Percentiles rank a stretch among this genome's conserved stretches.
phyloP scores from a whole-genome alignment of 2,329 filamentous ascomycete species.

The Stachybotrys chartarum region DNA sequence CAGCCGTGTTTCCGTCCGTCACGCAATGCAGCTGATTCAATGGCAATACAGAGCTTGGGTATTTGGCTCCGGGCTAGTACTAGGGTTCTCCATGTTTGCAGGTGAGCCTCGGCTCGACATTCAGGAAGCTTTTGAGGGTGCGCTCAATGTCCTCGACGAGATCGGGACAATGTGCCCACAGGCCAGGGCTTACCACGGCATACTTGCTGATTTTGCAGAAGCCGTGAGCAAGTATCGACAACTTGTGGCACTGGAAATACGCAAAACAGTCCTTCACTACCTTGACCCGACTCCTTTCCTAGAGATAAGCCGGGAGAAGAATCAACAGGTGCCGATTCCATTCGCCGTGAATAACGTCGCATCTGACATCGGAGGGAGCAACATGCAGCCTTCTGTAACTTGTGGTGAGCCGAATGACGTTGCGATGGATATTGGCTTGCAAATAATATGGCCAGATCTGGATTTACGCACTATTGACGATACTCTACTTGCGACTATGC shows the following conservation, averaged over 20 bases:
- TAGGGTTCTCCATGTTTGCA: slow-evolving; percentile 7
- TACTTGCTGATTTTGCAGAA: background rate
- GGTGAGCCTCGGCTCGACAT: background rate
- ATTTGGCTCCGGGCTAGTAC: slow-evolving; percentile 8
- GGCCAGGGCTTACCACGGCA: background rate
- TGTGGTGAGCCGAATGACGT: background rate
- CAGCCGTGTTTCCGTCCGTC: background rate
- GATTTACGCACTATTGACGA: background rate
- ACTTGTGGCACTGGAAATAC: background rate
- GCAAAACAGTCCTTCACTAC: background rate
- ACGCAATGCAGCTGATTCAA: too few relatives aligned
- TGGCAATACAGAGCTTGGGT: slow-evolving; percentile 5
- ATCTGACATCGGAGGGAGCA: background rate
- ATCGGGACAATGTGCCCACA: slow-evolving; percentile 1
- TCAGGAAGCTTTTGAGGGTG: slow-evolving; percentile 1
- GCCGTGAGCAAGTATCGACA: background rate
- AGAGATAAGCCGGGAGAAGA: background rate
- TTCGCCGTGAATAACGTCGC: background rate
- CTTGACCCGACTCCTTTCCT: background rate
- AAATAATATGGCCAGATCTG: slow-evolving; percentile 1
- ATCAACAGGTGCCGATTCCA: background rate
- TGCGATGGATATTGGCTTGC: background rate
- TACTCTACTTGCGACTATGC: background rate
- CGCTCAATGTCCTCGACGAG: background rate
- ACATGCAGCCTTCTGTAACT: too few relatives aligned